phyloP scores from a whole-genome alignment of 2,329 filamentous ascomycete species.

The Stachybotrys elegans region DNA sequence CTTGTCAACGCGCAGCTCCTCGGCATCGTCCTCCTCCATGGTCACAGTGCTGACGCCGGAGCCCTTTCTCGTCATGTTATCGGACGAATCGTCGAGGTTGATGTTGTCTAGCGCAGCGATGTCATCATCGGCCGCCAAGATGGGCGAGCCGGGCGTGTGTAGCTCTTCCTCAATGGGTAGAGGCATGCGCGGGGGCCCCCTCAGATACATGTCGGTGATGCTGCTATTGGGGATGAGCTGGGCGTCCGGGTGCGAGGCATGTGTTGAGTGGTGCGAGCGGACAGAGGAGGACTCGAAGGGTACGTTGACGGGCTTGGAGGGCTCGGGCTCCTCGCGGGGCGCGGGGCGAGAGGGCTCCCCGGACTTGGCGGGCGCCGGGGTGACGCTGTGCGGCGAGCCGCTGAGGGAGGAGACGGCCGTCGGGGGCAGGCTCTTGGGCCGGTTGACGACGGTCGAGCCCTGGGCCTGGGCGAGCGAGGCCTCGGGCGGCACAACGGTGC shows the following conservation, averaged over 20 bases:
- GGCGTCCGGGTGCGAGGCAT: constrained; percentile 30
- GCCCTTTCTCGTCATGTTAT: constrained; percentile 46
- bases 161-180: constrained; percentile 91
- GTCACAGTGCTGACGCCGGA: constrained; percentile 58
- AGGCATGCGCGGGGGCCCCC: constrained; percentile 80
- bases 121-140: constrained; percentile 66
- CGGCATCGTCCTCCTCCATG: constrained; percentile 71
- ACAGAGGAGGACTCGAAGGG: constrained; percentile 36
- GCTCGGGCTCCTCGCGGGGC: constrained; percentile 28
- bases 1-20: constrained; percentile 72
- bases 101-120: constrained; percentile 45
- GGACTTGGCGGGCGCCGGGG: constrained; percentile 21
- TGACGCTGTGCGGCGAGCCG: constrained; percentile 38
- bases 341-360: constrained; percentile 12
- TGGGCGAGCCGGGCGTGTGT: constrained; percentile 84
- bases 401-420: constrained; percentile 45
- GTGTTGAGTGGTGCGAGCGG: constrained; percentile 30
- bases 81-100: constrained; percentile 45
- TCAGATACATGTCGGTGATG: constrained; percentile 58
- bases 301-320: constrained; percentile 56
- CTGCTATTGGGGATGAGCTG: constrained; percentile 49
- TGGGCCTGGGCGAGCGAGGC: constrained; percentile 57
- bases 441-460: constrained; percentile 47
- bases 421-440: constrained; percentile 40
- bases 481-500: constrained; percentile 56